phyloP scores from a whole-genome alignment of 1,284 basidiomycete species.

The Coriolopsis trogii region DNA sequence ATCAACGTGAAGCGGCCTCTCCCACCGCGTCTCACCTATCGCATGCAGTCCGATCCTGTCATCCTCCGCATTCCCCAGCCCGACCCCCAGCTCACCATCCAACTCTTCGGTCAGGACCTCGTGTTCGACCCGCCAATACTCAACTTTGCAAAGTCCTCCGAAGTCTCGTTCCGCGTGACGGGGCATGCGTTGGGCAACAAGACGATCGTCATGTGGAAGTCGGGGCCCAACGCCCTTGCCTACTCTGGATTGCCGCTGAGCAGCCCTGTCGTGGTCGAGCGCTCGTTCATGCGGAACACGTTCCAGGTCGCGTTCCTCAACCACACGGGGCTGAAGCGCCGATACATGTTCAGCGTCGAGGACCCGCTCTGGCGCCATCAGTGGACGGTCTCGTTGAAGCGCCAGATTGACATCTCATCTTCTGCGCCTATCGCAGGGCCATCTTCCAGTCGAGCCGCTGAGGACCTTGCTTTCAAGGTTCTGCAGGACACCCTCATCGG shows the following conservation, averaged over 20 bases:
- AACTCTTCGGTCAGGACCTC: constrained; percentile 84
- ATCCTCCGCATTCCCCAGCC: constrained; percentile 80
- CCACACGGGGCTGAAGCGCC: constrained; percentile 68
- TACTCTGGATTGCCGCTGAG: constrained; percentile 82
- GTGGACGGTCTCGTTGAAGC: constrained; percentile 73
- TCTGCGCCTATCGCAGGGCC: constrained; percentile 38
- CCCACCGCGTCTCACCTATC: constrained; percentile 80
- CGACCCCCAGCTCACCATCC: constrained; percentile 79
- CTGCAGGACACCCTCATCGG: constrained; percentile 83
- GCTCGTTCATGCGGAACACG: constrained; percentile 92
- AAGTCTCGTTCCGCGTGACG: constrained; percentile 87
- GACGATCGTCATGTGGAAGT: constrained; percentile 78
- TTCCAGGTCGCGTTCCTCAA: constrained; percentile 88
- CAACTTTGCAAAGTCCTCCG: constrained; percentile 73
- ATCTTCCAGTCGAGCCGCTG: constrained; percentile 55
- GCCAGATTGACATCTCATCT: constrained; percentile 61
- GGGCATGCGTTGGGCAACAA: constrained; percentile 82
- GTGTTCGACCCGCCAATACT: constrained; percentile 84
- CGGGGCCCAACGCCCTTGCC: constrained; percentile 77
- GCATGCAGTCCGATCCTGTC: constrained; percentile 83
- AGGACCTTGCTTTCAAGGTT: constrained; percentile 76
- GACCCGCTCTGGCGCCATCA: constrained; percentile 73
- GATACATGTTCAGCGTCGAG: constrained; percentile 92
- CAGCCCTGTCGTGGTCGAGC: constrained; percentile 78
- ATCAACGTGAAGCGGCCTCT: constrained; percentile 75